Evolutionary conservation across 148 eudicot species (phyloP), one percentile per base, ranked within the genome.

Genomic region (Camellia japonica): DNA sequence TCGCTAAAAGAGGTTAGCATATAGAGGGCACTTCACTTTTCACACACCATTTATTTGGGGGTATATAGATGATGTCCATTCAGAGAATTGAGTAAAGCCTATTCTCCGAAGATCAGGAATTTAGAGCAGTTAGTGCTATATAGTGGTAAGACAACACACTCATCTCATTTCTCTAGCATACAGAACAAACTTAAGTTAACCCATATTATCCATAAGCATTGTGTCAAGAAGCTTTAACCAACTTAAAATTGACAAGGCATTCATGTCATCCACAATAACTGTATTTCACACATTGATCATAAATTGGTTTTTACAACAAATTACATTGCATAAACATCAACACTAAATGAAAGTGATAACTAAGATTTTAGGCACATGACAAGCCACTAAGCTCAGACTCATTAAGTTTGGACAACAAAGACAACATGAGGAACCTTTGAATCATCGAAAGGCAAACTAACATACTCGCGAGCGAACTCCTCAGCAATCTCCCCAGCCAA

Each of bases 401-500:
- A 51, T 64, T 65, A 83, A 52, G 74, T 64, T 67, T 78, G 79
- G 70, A 84, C 87, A 83, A 78, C 92, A 80, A 82, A 88, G 73
- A 91, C 90, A 52, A 80, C 83, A 75, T 85, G 91, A 69, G 93
- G 92, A 47, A 87, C 85, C 86, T 89, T 90, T 59, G 87, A 81
- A 61, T 90, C 90, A 84, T 92, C 93, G 51, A 90, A 90, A 30
- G 96, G 92, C 90, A 92, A 81, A 83, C 90, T 86, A 60, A 90
- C 87, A 79, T 90, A 92, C 68, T 88, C 94, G 6, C 74, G 64
- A 23, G 88, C 87, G 76, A 90, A 92, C 84, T 90, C 97, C 86
- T 88, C 87, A 0, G 90, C 89, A 47, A 93, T 85, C 84, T 93
- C 94, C 49, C 82, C 84, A 1, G 90, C 94, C 82, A 93, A 69